Evolutionary conservation across 768 basidiomycete genomes (phyloP), one percentile per base, ranked within the genome.

Genomic region (Clitopilus passeckerianus): DNA sequence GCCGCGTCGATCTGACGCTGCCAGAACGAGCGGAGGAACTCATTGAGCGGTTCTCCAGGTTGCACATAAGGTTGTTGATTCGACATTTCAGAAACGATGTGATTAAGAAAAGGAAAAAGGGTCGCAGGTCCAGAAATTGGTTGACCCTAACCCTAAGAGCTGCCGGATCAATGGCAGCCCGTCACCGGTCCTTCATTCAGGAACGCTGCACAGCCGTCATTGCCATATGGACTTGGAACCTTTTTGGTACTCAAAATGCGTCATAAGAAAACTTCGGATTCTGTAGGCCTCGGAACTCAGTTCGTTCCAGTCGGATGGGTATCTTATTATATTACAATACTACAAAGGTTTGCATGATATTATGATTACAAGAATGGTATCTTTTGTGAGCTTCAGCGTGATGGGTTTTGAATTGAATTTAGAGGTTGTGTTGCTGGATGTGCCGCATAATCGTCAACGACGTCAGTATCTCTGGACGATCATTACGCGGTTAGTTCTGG

Each of bases 11-110:
- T 84, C 70, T 95, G 93, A 44, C 91, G 75, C 67, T 92, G 90
- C 95, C 95, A 97, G 73, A 97, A 96, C 4, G 85, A 84, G 58
- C 86, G 84, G 58, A 96, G 76, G 70, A 95, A 95, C 41, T 89
- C 86, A 65, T 93, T 88, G 46, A 96, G 79, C n/a, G 87, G 87
- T 67, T 94, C 91, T 52, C 93, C 91, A 7, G 91, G 74, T 68
- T 90, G 88, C 12, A 95, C 92, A 63, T 79, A 91, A 1, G 92
- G 90, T 50, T 50, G 46, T 56, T 76, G 75, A 53, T 69, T 67
- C 9, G 72, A 67, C 71, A 71, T 74, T 35, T 34, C 35, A 59
- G 10, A 34, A 34, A 15, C 5, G 59, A 22, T 16, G 43, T 35
- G 37, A 44, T 15, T n/a, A 41, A 41, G 14, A n/a, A 41, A 41